Percentiles rank a stretch among this genome's conserved stretches.
Conservation (phyloP, 2,329 filamentous ascomycete species). For the Fusarium papillatum region DNA sequence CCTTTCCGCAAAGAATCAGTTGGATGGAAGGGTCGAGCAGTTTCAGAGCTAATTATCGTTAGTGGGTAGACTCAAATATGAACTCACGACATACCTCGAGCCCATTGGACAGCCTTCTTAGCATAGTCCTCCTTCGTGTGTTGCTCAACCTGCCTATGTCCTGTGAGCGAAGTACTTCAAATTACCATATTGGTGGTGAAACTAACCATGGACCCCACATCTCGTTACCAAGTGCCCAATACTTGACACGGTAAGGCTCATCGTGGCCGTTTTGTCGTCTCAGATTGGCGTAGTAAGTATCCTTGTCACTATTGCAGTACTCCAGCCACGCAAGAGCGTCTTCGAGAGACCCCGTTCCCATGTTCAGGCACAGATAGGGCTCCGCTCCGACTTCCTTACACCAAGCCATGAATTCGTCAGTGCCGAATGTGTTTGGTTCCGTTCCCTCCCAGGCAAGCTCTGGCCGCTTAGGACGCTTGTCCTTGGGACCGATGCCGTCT, state of each 20-base stretch:
- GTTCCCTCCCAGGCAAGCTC: not conserved
- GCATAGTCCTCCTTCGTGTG: not conserved
- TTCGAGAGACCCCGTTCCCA: not conserved
- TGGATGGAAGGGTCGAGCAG: not conserved
- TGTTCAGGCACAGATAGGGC: not conserved
- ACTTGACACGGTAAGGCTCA: not conserved
- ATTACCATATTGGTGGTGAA: not conserved
- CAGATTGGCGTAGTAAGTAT: not conserved
- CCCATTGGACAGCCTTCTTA: not conserved
- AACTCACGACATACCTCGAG: not conserved
- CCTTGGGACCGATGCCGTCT: not conserved
- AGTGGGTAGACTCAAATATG: not conserved
- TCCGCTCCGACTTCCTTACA: not conserved
- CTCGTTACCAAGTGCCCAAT: not conserved
- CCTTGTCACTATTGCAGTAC: not conserved
- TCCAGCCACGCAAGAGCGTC: not conserved
- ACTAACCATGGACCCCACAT: not conserved
- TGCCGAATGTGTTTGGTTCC: not conserved
- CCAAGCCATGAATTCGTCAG: not conserved
- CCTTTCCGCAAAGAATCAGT: not conserved
- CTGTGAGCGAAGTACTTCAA: not conserved
- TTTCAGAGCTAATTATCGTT: not conserved
- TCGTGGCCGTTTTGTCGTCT: not conserved
- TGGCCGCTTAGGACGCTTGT: not conserved
- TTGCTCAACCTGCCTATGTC: not conserved